A percentile compares a stretch with the other conserved stretches of the same genome.
Evolutionary conservation across 306 rosid genomes (phyloP).

Genomic region (Sophora flavescens): DNA sequence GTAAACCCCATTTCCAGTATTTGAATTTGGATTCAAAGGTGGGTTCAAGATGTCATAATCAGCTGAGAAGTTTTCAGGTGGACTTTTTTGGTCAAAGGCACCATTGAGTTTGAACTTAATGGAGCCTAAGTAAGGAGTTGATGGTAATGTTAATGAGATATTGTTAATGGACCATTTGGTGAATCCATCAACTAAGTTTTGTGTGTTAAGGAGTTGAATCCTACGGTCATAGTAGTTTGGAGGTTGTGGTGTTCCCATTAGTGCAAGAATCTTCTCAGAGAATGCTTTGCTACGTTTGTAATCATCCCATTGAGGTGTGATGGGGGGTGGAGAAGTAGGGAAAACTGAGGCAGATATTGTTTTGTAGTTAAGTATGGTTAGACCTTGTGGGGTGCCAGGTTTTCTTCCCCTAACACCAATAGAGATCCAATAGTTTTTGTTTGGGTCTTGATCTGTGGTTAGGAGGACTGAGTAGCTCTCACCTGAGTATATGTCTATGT

Average conservation of each 20-base stretch:
- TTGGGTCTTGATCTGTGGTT: constrained; percentile 64
- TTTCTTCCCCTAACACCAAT: constrained; percentile 69
- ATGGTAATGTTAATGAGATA: constrained; percentile 59
- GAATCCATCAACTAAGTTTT: constrained; percentile 60
- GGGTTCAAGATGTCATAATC: constrained; percentile 61
- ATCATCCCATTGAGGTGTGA: constrained; percentile 71
- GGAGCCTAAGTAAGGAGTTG: constrained; percentile 70
- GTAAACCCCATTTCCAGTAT: constrained; percentile 55
- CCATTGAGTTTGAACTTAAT: constrained; percentile 46
- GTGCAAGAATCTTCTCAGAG: constrained; percentile 45
- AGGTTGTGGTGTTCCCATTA: constrained; percentile 57
- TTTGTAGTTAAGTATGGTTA: constrained; percentile 63
- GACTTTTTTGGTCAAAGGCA: constrained; percentile 45
- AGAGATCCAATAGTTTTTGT: constrained; percentile 69
- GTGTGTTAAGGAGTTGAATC: constrained; percentile 74
- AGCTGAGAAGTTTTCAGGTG: constrained; percentile 52
- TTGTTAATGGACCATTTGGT: constrained; percentile 77
- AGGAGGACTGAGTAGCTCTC: constrained; percentile 78
- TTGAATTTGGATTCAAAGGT: constrained; percentile 49
- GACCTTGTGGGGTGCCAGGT: constrained; percentile 66
- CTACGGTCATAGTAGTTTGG: constrained; percentile 52
- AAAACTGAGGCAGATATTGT: constrained; percentile 53
- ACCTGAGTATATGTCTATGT: constrained; percentile 76
- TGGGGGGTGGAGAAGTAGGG: constrained; percentile 65
- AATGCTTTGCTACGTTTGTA: constrained; percentile 55